phyloP scores from a whole-genome alignment of 140 eudicot genomes.

The Oenanthe javanica region DNA sequence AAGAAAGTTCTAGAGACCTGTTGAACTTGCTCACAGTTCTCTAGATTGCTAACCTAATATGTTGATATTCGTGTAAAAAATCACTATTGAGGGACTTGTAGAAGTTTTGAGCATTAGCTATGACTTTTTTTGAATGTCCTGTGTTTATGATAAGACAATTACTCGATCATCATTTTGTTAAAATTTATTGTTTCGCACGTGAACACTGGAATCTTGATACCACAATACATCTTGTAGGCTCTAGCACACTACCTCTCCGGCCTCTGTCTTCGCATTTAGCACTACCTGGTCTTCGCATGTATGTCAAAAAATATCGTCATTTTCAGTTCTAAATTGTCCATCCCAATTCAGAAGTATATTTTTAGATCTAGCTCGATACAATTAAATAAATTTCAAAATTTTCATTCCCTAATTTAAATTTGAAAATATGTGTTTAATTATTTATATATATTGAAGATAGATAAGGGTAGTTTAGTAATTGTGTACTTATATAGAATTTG shows the following conservation, averaged over 20 bases:
- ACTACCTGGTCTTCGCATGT: not conserved
- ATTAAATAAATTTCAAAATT: not conserved
- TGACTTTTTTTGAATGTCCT: not conserved
- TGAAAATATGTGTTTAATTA: too few species aligned
- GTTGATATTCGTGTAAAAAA: not conserved
- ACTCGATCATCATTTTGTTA: not conserved
- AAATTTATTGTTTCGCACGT: not conserved
- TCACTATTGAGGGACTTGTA: not conserved
- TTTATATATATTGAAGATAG: too few species aligned
- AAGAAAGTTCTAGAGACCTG: too few species aligned
- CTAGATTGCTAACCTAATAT: not conserved
- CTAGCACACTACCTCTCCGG: not conserved
- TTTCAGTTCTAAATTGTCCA: not conserved
- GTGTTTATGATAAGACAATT: not conserved
- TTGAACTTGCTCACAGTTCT: not conserved
- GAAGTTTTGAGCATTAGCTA: not conserved
- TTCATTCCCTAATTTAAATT: not conserved
- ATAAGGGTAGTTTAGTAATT: too few species aligned
- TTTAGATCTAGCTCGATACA: too few species aligned
- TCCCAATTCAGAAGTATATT: too few species aligned
- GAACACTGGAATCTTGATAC: not conserved
- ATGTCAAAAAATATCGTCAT: not conserved
- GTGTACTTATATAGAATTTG: too few species aligned
- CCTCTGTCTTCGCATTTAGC: not conserved
- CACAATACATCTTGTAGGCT: not conserved